Evolutionary conservation across 2,329 filamentous ascomycete species (phyloP).

Genomic region (Pochonia chlamydosporia): DNA sequence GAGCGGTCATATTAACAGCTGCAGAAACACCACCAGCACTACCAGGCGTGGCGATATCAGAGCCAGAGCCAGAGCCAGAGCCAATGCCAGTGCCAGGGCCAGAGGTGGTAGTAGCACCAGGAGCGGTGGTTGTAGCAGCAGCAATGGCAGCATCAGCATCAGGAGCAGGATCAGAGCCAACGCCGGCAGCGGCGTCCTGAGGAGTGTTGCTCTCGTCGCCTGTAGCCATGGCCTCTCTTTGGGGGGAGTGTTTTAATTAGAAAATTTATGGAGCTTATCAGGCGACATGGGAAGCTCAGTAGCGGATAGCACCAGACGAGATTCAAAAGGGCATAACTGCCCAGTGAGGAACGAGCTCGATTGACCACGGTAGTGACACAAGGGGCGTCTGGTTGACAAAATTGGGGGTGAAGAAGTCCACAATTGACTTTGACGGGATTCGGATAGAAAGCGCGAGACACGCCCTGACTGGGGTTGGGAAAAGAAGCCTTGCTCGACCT

Average conservation of each 20-base stretch:
- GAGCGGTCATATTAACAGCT: conserved; percentile 13
- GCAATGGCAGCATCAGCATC: conserved; percentile 15
- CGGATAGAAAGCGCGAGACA: conserved; percentile 12
- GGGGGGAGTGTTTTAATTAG: conserved; percentile 23
- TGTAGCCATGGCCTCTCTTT: conserved; percentile 15
- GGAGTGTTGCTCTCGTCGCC: conserved; percentile 24
- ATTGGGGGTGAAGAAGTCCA: conserved; percentile 4
- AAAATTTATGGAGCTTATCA: conserved; percentile 30
- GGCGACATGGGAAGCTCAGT: conserved; percentile 21
- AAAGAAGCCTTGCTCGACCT: conserved; percentile 2
- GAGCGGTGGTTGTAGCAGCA: conserved; percentile 14
- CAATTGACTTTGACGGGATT: conserved; percentile 6
- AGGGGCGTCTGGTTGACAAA: conserved; percentile 6
- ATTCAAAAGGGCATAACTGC: conserved; percentile 2
- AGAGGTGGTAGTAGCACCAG: conserved; percentile 6
- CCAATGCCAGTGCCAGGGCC: background rate
- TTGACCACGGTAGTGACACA: conserved; percentile 6
- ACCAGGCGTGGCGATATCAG: conserved; percentile 5
- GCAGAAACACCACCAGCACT: conserved; percentile 4
- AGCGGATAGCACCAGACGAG: conserved; percentile 12
- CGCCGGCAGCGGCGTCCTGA: conserved; percentile 22
- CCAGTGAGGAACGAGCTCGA: conserved; percentile 4
- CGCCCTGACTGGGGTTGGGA: conserved; percentile 9
- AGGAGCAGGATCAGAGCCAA: conserved; percentile 16
- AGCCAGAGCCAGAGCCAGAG: conserved; percentile 2